phyloP scores from a whole-genome alignment of 2,329 filamentous ascomycete species.

The Gnomoniopsis sp. region DNA sequence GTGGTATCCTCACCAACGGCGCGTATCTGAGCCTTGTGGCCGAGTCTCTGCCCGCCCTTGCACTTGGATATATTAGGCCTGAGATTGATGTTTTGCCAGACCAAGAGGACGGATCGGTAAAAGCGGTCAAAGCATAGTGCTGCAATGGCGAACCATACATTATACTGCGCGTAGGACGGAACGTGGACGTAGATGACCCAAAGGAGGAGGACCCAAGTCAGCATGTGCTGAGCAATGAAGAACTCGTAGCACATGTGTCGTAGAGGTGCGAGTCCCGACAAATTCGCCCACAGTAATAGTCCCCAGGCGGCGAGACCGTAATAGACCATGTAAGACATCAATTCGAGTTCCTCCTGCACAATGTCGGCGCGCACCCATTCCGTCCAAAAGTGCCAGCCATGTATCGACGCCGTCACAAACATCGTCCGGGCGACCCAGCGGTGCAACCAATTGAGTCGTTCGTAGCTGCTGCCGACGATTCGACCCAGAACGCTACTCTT shows the following conservation, averaged over 20 bases:
- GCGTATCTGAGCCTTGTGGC: constrained; percentile 48
- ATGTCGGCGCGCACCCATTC: constrained; percentile 61
- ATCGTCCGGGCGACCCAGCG: constrained; percentile 69
- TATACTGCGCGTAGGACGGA: constrained; percentile 54
- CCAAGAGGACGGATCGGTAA: constrained; percentile 44
- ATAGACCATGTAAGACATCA: constrained; percentile 63
- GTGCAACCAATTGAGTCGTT: constrained; percentile 70
- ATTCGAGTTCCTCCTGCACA: constrained; percentile 53
- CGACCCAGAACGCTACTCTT: constrained; percentile 58
- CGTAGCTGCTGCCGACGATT: constrained; percentile 61
- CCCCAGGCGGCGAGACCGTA: constrained; percentile 67
- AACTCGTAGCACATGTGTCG: constrained; percentile 66
- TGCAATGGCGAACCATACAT: constrained; percentile 64
- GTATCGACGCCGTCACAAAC: constrained; percentile 64
- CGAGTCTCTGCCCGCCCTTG: constrained; percentile 45
- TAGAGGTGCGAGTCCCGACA: constrained; percentile 61
- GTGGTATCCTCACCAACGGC: constrained; percentile 51
- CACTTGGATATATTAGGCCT: constrained; percentile 39
- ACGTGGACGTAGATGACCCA: constrained; percentile 63
- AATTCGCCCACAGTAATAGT: constrained; percentile 61
- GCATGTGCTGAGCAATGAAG: constrained; percentile 66
- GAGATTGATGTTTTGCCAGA: constrained; percentile 51
- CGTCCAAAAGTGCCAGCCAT: constrained; percentile 66
- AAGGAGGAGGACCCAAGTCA: constrained; percentile 58
- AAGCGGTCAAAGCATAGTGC: constrained; percentile 60